These are phyloP conservation scores for Starmera dryadoides DNA, from an alignment of 805 yeast species.

Conservation along the genomic window DNA sequence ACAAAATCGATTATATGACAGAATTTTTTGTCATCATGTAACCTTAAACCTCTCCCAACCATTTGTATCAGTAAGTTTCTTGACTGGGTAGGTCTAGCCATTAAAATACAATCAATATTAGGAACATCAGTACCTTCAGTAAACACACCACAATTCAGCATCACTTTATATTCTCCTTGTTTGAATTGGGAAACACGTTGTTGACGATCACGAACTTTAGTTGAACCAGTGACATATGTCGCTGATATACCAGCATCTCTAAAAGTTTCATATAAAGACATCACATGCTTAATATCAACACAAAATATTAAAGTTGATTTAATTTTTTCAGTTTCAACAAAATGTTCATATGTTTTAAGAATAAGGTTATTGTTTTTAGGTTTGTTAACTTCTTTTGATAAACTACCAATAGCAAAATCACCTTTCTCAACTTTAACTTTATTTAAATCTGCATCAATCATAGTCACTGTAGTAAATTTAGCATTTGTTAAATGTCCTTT, in stretches of 20 bases:
- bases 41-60: conserved; percentile 84
- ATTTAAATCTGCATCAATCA: conserved; percentile 36
- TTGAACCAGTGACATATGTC: conserved; percentile 62
- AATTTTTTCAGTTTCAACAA: conserved; percentile 29
- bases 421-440: conserved; percentile 23
- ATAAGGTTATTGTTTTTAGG: conserved; percentile 48
- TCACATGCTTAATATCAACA: conserved; percentile 64
- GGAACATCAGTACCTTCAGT: conserved; percentile 97
- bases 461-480: conserved; percentile 48
- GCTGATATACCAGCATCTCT: conserved; percentile 58
- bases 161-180: conserved; percentile 55
- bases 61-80: conserved; percentile 68
- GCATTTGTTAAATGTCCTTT: conserved; percentile 68
- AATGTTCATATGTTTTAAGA: conserved; percentile 42
- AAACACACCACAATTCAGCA: conserved; percentile 83
- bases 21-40: conserved; percentile 48
- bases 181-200: conserved; percentile 50
- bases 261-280: conserved; percentile 43
- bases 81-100: conserved; percentile 80
- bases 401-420: conserved; percentile 47
- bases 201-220: conserved; percentile 45
- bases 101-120: conserved; percentile 68
- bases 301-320: conserved; percentile 73
- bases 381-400: conserved; percentile 51
- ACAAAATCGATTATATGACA: conserved; percentile 79